Conservation (phyloP, 148 eudicot species). For the Pouteria glomerata region DNA sequence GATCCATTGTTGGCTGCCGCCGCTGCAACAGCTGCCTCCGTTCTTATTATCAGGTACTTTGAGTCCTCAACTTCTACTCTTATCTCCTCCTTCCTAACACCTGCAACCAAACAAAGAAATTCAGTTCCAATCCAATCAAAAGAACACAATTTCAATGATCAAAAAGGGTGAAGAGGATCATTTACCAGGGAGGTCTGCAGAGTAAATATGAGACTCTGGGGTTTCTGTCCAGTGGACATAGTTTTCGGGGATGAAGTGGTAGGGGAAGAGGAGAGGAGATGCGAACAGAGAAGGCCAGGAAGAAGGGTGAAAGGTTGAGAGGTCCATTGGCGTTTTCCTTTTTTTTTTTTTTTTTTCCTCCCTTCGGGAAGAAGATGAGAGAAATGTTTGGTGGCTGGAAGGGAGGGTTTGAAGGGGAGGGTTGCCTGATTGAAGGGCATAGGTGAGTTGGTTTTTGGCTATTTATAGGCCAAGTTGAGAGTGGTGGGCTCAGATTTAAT, state of each 20-base stretch:
- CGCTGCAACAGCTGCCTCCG: conserved; percentile 26
- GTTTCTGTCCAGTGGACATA: conserved; percentile 69
- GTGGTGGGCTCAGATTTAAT: conserved; percentile 7
- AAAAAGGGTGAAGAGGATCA: neutral
- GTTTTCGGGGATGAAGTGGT: conserved; percentile 47
- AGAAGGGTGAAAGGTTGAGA: conserved; percentile 34
- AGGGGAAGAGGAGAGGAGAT: conserved; percentile 34
- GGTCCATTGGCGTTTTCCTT: conserved; percentile 64
- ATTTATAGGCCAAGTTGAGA: conserved; percentile 12
- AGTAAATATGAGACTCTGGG: conserved; percentile 71
- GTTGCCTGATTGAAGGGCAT: neutral
- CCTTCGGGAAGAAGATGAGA: neutral
- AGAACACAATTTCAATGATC: neutral
- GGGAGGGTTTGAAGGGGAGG: neutral
- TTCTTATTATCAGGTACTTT: conserved; percentile 55
- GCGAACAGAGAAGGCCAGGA: conserved; percentile 29
- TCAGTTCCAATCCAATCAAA: neutral
- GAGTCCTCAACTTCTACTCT: conserved; percentile 77
- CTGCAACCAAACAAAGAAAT: conserved; percentile 16
- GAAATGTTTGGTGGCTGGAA: neutral
- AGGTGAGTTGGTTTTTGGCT: neutral
- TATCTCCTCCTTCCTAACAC: conserved; percentile 65
- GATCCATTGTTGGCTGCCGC: too few relatives aligned
- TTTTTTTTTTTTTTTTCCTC: too few relatives aligned
- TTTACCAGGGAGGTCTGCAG: conserved; percentile 61